Percentiles rank a stretch among this genome's conserved stretches.
These are phyloP conservation scores for Ambrosiella beaveri DNA, from an alignment of 2,329 filamentous ascomycete genomes.

Conservation along the genomic window DNA sequence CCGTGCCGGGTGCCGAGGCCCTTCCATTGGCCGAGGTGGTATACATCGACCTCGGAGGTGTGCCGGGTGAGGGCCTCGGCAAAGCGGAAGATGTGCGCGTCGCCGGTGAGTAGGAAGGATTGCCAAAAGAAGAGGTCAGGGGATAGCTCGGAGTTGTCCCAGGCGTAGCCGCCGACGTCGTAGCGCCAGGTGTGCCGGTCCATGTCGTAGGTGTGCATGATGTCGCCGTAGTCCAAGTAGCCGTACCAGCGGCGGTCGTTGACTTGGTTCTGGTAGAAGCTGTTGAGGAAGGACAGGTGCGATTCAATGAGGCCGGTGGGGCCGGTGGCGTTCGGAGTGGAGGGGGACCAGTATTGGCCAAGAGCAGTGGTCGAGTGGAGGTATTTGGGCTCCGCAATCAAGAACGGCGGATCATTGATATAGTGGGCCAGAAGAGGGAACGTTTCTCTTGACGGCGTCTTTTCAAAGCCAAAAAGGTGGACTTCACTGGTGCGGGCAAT, in stretches of 20 bases:
- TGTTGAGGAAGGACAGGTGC: slow-evolving; percentile 37
- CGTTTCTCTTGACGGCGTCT: slow-evolving; percentile 31
- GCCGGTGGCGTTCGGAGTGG: slow-evolving; percentile 4
- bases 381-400: slow-evolving; percentile 30
- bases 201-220: slow-evolving; percentile 44
- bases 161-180: slow-evolving; percentile 45
- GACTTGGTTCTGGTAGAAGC: slow-evolving; percentile 38
- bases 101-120: slow-evolving; percentile 42
- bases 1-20: slow-evolving; percentile 46
- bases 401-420: slow-evolving; percentile 34
- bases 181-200: slow-evolving; percentile 45
- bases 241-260: slow-evolving; percentile 44
- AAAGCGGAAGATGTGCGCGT: slow-evolving; percentile 38
- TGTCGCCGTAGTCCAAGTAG: slow-evolving; percentile 44
- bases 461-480: slow-evolving; percentile 33
- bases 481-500: slow-evolving; percentile 41
- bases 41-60: slow-evolving; percentile 43
- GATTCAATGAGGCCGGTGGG: slow-evolving; percentile 24
- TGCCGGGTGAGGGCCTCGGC: slow-evolving; percentile 42
- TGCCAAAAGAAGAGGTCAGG: slow-evolving; percentile 47
- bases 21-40: slow-evolving; percentile 39
- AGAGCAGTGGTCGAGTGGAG: slow-evolving; percentile 35
- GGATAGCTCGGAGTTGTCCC: slow-evolving; percentile 48
- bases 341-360: slow-evolving; percentile 36
- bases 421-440: slow-evolving; percentile 27